Evolutionary conservation across 139 green algal species (phyloP).

Genomic region (Penium margaritaceum): DNA sequence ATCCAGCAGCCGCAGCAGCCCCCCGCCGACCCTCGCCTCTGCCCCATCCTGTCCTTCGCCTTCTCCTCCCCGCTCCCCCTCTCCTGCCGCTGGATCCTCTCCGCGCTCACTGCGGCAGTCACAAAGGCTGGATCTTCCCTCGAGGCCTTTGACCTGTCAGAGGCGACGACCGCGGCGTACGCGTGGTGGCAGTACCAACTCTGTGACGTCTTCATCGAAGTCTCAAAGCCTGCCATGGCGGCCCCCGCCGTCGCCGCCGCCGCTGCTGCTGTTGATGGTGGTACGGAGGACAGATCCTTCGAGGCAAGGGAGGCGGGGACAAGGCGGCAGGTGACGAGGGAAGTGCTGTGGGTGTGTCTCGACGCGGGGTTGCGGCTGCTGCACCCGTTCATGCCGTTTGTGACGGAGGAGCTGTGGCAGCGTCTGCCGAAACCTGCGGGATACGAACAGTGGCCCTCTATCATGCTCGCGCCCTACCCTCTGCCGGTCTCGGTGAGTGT

Average conservation of each 20-base stretch:
- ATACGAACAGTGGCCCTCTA: too few relatives aligned
- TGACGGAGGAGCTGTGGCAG: slow-evolving; percentile 73
- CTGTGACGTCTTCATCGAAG: slow-evolving; percentile 97
- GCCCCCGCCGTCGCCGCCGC: too few relatives aligned
- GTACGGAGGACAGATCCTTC: too few relatives aligned
- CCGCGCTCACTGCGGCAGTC: slow-evolving; percentile 57
- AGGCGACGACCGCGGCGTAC: slow-evolving; percentile 69
- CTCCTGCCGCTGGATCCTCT: slow-evolving; percentile 65
- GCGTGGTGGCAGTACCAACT: slow-evolving; percentile 89
- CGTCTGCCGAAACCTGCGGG: slow-evolving; percentile 54
- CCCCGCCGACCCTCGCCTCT: background rate
- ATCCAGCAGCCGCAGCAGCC: background rate
- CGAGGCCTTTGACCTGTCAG: slow-evolving; percentile 76
- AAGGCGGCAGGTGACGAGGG: too few relatives aligned
- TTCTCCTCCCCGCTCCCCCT: slow-evolving; percentile 47
- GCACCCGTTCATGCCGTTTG: slow-evolving; percentile 73
- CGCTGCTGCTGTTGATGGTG: too few relatives aligned
- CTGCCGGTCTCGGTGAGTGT: background rate
- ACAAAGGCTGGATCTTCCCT: slow-evolving; percentile 52
- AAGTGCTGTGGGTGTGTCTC: slow-evolving; percentile 72
- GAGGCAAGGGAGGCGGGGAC: too few relatives aligned
- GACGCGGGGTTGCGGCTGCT: slow-evolving; percentile 73
- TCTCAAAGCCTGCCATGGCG: slow-evolving; percentile 67
- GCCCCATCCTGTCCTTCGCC: slow-evolving; percentile 35
- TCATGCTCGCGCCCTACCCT: slow-evolving; percentile 33